Base-by-base conservation (phyloP, 2,329 filamentous ascomycete genomes). In the Dryadomyces sulphureus region DNA sequence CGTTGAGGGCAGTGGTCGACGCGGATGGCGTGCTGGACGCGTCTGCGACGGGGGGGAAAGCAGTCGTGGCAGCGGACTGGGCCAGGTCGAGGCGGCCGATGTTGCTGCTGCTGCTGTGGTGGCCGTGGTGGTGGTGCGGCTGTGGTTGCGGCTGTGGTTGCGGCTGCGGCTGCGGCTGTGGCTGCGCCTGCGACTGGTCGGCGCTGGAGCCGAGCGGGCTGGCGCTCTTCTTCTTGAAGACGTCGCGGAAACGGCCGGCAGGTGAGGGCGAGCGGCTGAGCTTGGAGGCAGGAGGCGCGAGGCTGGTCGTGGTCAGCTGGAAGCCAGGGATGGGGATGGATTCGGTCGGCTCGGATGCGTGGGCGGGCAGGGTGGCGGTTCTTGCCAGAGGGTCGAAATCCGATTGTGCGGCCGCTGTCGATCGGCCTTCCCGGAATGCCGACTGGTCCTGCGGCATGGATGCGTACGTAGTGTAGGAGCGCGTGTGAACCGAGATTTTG, bases 231-330 rank as follows among this genome's bases (percentile, higher is more conserved):
- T 73, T 78, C 48, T 66, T 74, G 56, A 92, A 86, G 12, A 81
- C 82, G 57, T 81, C 79, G 59, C 75, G 82, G 50, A 90, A 67
- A 56, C 79, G 84, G 56, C 78, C 75, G 44, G 74, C 77, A 11
- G 84, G 82, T 9, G 86, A 89, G 19, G 75, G 69, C 21, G 77
- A 77, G 49, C 82, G 74, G 53, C 58, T 49, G 65, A 7, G 34
- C 17, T 16, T 64, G 54, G 61, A 65, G 52, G 56, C 57, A 41
- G 65, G 67, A 46, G 61, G 64, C 53, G 60, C 67, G 49, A 66
- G 65, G 49, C 55, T 62, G 40, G 62, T 62, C 43, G 61, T 59
- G 55, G 58, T 60, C 49, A 55, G 45, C 48, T 52, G 34, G 57
- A 64, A 50, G 40, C 57, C 48, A 38, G 55, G 51, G 41, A 54